A percentile compares a stretch with the other conserved stretches of the same genome.
Conservation (phyloP, 2,329 filamentous ascomycete genomes). For the Pseudogymnoascus sp. region DNA sequence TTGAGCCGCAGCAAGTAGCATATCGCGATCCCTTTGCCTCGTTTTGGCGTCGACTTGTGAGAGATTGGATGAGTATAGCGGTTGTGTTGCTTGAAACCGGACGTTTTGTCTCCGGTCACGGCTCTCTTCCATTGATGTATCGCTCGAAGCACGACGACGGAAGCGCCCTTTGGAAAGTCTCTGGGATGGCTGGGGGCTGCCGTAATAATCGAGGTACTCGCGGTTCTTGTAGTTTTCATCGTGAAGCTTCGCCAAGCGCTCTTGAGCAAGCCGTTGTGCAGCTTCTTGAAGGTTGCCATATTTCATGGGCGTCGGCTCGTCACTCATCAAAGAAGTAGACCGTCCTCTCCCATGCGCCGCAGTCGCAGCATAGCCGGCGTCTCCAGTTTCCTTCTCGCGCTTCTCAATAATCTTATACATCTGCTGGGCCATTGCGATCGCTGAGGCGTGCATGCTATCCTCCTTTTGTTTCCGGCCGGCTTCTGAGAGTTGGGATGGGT, state of each 20-base stretch:
- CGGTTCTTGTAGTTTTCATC: slow-evolving; percentile 55
- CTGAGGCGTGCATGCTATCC: slow-evolving; percentile 69
- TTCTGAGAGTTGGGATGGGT: slow-evolving; percentile 63
- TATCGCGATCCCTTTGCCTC: slow-evolving; percentile 63
- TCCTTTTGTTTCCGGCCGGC: slow-evolving; percentile 64
- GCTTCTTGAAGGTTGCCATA: slow-evolving; percentile 69
- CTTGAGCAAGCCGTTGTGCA: slow-evolving; percentile 76
- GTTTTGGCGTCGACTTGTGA: slow-evolving; percentile 65
- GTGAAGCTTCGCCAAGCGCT: slow-evolving; percentile 72
- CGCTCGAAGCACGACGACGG: slow-evolving; percentile 58
- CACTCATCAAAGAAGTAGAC: slow-evolving; percentile 28
- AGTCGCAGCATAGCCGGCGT: slow-evolving; percentile 22
- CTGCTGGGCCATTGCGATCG: slow-evolving; percentile 79
- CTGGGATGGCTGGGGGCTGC: slow-evolving; percentile 36
- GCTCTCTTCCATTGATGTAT: slow-evolving; percentile 44
- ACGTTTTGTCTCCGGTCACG: slow-evolving; percentile 63
- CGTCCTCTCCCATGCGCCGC: slow-evolving; percentile 25
- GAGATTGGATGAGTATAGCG: slow-evolving; percentile 59
- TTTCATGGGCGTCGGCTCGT: slow-evolving; percentile 35
- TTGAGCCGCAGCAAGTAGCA: slow-evolving; percentile 68
- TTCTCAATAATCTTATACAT: slow-evolving; percentile 69
- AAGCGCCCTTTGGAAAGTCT: slow-evolving; percentile 41
- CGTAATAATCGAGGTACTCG: slow-evolving; percentile 70
- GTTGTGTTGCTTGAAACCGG: slow-evolving; percentile 58
- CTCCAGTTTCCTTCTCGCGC: slow-evolving; percentile 30